These are phyloP conservation scores for Tephrocybe sp. DNA, from an alignment of 768 basidiomycete genomes.

Conservation along the genomic window DNA sequence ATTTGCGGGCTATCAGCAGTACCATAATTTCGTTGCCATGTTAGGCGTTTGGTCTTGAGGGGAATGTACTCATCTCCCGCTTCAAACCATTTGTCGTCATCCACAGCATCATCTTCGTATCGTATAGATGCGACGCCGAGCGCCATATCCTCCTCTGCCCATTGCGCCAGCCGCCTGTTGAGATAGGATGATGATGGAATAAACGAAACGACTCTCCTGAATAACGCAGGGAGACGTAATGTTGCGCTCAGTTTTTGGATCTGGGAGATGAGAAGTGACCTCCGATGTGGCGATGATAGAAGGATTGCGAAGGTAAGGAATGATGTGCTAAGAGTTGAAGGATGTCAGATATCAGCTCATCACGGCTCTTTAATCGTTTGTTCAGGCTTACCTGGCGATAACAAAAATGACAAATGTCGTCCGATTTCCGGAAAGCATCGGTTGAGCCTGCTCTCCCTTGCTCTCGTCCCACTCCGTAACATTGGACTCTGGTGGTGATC, in stretches of 20 bases:
- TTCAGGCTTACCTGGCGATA: constrained; percentile 21
- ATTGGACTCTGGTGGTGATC: constrained; percentile 15
- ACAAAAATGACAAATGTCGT: constrained; percentile 21
- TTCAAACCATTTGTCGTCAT: constrained; percentile 27
- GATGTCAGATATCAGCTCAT: background rate
- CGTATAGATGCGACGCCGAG: constrained; percentile 18
- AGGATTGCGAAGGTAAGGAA: constrained; percentile 18
- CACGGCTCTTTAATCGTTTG: background rate
- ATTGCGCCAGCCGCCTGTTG: constrained; percentile 42
- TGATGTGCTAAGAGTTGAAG: constrained; percentile 8
- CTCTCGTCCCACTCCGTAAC: constrained; percentile 14
- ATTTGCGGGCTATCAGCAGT: too few relatives aligned
- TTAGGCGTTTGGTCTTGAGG: constrained; percentile 31
- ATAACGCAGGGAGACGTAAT: constrained; percentile 15
- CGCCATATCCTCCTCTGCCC: constrained; percentile 48
- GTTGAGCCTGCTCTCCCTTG: constrained; percentile 23
- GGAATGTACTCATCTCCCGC: constrained; percentile 44
- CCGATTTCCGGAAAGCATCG: constrained; percentile 21
- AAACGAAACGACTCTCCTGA: constrained; percentile 12
- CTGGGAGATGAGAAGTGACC: constrained; percentile 21
- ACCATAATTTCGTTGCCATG: constrained; percentile 5
- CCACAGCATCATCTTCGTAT: constrained; percentile 37
- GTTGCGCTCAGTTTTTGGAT: constrained; percentile 16
- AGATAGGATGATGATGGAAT: constrained; percentile 21
- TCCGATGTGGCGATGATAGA: constrained; percentile 23